Conservation (phyloP, 179 eudicot species). For the Spergularia azorica region DNA sequence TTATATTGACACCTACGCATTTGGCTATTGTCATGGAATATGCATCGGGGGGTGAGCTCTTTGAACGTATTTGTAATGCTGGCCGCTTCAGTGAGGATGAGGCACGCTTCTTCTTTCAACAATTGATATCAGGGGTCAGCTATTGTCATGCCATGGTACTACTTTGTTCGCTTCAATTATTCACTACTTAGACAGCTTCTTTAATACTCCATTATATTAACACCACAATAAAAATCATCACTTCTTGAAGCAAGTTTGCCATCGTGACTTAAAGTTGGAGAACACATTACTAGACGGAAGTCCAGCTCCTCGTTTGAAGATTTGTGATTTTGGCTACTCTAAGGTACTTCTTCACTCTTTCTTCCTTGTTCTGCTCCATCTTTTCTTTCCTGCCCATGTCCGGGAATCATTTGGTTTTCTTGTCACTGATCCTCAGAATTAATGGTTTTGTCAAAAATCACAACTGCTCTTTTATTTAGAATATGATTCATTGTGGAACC, state of each 20-base stretch:
- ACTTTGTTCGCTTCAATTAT: too few species aligned
- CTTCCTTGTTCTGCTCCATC: too few species aligned
- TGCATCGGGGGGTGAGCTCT: slow-evolving; percentile 93
- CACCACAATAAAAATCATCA: not conserved
- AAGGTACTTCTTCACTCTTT: slow-evolving; percentile 46
- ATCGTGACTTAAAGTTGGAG: slow-evolving; percentile 89
- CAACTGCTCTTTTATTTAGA: too few species aligned
- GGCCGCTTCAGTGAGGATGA: slow-evolving; percentile 96
- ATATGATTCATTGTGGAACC: too few species aligned
- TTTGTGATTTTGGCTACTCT: slow-evolving; percentile 97
- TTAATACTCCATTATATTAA: too few species aligned
- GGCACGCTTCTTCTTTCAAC: slow-evolving; percentile 97
- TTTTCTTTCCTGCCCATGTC: too few species aligned
- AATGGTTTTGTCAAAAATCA: too few species aligned
- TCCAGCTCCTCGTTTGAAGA: slow-evolving; percentile 86
- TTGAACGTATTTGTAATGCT: slow-evolving; percentile 91
- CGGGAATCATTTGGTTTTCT: too few species aligned
- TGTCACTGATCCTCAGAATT: too few species aligned
- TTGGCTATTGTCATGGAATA: slow-evolving; percentile 95
- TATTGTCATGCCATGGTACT: slow-evolving; percentile 53
- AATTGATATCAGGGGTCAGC: slow-evolving; percentile 91
- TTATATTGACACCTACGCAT: slow-evolving; percentile 86
- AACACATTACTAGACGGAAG: slow-evolving; percentile 92
- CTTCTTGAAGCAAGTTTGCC: slow-evolving; percentile 77
- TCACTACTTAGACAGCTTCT: too few species aligned